These are phyloP conservation scores for Cyclotella baltica DNA, from an alignment of 108 stramenopile genomes.

Conservation along the genomic window DNA sequence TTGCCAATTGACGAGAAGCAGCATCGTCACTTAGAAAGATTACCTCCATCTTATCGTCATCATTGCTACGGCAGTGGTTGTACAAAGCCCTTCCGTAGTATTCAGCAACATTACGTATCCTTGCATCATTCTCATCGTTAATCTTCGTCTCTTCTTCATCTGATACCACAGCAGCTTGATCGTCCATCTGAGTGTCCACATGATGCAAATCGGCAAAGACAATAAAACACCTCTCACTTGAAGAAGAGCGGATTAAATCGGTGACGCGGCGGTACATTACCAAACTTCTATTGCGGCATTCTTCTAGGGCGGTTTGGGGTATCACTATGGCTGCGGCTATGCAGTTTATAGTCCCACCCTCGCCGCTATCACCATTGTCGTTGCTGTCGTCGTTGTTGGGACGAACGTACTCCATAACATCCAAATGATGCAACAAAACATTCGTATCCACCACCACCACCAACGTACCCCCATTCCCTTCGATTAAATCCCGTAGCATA, in stretches of 20 bases:
- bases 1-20: conserved; percentile 60
- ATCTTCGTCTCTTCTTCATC: conserved; percentile 27
- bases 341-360: conserved; percentile 18
- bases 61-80: conserved; percentile 4
- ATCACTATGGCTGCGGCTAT: conserved; percentile 83
- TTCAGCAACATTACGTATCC: conserved; percentile 76
- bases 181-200: conserved; percentile 62
- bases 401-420: conserved; percentile 76
- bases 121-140: conserved; percentile 86
- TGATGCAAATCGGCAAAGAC: conserved; percentile 89
- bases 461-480: conserved; percentile 11
- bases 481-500: conserved; percentile 45
- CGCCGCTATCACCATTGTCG: neutral
- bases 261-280: conserved; percentile 79
- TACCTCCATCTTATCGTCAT: conserved; percentile 54
- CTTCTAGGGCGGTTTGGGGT: conserved; percentile 81
- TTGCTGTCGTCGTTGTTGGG: conserved; percentile 11
- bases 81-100: conserved; percentile 65
- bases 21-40: conserved; percentile 82
- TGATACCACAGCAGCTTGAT: conserved; percentile 27
- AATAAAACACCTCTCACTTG: conserved; percentile 52
- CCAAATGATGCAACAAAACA: conserved; percentile 85
- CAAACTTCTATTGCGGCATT: conserved; percentile 76
- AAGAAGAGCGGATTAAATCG: conserved; percentile 64
- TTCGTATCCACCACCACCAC: conserved; percentile 85